A percentile compares a stretch with the other conserved stretches of the same genome.
These are phyloP conservation scores for Pythium utonaiense DNA, from an alignment of 352 stramenopile species.

Conservation along the genomic window DNA sequence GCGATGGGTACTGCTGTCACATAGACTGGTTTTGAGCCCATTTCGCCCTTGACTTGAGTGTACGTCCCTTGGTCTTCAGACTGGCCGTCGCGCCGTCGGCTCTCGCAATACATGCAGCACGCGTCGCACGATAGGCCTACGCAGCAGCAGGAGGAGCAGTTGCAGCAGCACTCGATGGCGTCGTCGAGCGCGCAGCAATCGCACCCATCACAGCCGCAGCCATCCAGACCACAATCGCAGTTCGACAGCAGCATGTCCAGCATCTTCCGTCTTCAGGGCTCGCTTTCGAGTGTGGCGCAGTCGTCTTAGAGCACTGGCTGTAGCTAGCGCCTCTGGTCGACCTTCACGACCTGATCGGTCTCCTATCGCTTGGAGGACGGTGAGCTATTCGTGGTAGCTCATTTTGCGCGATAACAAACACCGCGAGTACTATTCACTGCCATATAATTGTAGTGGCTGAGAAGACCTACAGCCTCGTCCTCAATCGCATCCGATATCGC, in stretches of 20 bases:
- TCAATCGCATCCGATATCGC: too few relatives aligned
- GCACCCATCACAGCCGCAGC: background rate
- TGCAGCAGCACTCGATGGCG: background rate
- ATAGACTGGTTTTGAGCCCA: background rate
- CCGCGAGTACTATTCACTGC: too few relatives aligned
- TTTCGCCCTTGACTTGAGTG: background rate
- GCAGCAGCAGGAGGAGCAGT: background rate
- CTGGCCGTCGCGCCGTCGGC: background rate
- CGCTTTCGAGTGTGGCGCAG: too few relatives aligned
- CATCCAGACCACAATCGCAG: background rate
- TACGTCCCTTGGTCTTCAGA: background rate
- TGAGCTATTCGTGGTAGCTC: background rate
- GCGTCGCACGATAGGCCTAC: constrained; percentile 6
- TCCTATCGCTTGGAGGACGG: background rate
- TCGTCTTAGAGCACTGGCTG: too few relatives aligned
- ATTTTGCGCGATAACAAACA: too few relatives aligned
- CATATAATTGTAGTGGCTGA: too few relatives aligned
- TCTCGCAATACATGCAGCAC: background rate
- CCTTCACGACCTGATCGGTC: background rate
- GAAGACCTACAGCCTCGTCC: too few relatives aligned
- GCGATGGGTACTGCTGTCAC: background rate
- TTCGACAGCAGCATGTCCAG: background rate
- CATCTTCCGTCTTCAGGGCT: background rate
- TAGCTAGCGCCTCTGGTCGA: background rate
- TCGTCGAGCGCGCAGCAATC: background rate